Conservation (phyloP, 345 rosid species). For the Trapa incisa region DNA sequence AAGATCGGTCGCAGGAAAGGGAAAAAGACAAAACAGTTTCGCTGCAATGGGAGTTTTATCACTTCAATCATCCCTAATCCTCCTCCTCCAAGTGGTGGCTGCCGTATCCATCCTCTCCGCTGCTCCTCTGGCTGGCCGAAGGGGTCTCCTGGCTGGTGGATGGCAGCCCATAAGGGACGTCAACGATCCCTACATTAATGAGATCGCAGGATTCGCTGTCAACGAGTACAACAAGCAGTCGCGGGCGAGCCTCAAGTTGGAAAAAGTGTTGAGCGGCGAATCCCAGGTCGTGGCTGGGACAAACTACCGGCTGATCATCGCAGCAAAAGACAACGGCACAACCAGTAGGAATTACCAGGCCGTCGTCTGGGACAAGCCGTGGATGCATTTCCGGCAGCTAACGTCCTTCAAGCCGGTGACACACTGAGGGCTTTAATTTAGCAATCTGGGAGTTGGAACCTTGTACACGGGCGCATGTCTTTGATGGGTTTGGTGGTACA, state of each 20-base stretch:
- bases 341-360: constrained; percentile 21
- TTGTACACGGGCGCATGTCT: no score
- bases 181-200: constrained; percentile 23
- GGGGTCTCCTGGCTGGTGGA: constrained; percentile 11
- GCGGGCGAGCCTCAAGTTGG: constrained; percentile 11
- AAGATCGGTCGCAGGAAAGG: no score
- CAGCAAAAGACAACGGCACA: constrained; percentile 4
- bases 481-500: no score
- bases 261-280: constrained; percentile 24
- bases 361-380: constrained; percentile 31
- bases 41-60: no score
- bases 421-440: no score
- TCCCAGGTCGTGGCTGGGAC: constrained; percentile 28
- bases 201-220: constrained; percentile 33
- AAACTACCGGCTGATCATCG: constrained; percentile 27
- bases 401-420: not conserved
- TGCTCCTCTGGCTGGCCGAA: constrained; percentile 9
- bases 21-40: no score
- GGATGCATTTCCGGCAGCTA: constrained; percentile 19
- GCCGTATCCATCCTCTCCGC: not conserved
- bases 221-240: constrained; percentile 16
- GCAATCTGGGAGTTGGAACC: no score
- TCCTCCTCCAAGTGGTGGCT: not conserved
- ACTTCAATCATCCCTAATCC: no score
- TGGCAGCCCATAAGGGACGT: constrained; percentile 37